Evolutionary conservation across 225 moss, liverwort and hornwort species (phyloP).

Genomic region (Pleurozium schreberi): DNA sequence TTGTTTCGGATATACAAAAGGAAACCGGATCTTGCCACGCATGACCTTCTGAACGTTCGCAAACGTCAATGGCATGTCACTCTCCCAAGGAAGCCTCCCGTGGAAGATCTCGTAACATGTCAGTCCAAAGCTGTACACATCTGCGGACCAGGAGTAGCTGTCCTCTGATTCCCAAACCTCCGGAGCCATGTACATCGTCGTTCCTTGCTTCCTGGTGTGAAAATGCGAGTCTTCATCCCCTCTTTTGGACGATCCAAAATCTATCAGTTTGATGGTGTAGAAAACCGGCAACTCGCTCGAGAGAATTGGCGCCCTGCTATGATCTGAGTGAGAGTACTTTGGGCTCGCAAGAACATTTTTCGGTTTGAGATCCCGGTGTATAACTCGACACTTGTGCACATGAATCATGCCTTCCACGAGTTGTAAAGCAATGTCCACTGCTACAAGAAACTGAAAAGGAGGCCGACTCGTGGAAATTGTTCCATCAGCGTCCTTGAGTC

Average conservation of each 20-base stretch:
- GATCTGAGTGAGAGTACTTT: background rate
- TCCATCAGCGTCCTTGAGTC: background rate
- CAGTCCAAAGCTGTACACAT: background rate
- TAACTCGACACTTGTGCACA: background rate
- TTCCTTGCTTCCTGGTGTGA: background rate
- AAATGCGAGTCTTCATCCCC: background rate
- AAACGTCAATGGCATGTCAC: background rate
- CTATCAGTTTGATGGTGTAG: background rate
- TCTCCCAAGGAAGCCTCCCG: background rate
- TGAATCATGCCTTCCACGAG: background rate
- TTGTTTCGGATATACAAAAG: background rate
- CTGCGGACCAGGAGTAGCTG: background rate
- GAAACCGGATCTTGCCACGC: background rate
- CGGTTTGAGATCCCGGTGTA: background rate
- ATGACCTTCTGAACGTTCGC: background rate
- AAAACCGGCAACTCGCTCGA: too few species aligned
- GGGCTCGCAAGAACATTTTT: background rate
- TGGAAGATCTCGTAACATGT: background rate
- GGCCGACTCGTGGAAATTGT: background rate
- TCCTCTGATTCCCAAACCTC: background rate
- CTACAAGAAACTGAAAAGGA: background rate
- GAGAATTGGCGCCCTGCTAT: fast-evolving
- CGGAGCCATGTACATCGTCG: background rate
- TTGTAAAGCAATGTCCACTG: background rate
- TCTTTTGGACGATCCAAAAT: background rate